Conservation (phyloP, 2,329 filamentous ascomycete species). For the Onygenales sp. region DNA sequence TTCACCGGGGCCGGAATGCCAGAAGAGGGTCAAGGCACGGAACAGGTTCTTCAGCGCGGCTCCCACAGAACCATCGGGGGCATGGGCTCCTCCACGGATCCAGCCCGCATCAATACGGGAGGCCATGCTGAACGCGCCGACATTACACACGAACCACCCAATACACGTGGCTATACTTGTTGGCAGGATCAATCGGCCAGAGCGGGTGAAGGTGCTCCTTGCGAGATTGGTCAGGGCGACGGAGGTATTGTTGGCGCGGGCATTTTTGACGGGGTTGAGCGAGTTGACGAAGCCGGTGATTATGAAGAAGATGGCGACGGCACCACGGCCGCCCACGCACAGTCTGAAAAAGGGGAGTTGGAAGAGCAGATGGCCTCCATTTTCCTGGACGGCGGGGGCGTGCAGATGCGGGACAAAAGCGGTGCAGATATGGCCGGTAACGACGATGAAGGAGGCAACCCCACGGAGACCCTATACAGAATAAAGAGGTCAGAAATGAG, state of each 20-base stretch:
- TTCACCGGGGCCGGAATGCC: slow-evolving; percentile 30
- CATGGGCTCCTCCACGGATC: slow-evolving; percentile 12
- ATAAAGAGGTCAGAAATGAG: background rate
- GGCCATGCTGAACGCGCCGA: slow-evolving; percentile 16
- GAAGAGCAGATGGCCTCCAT: slow-evolving; percentile 13
- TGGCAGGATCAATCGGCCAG: slow-evolving; percentile 17
- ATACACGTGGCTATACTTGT: slow-evolving; percentile 15
- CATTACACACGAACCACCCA: slow-evolving; percentile 18
- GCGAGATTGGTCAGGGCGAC: slow-evolving; percentile 16
- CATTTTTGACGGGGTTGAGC: slow-evolving; percentile 17
- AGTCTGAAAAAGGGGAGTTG: slow-evolving; percentile 20
- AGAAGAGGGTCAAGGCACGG: slow-evolving; percentile 16
- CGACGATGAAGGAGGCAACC: slow-evolving; percentile 33
- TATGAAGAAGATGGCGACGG: slow-evolving; percentile 21
- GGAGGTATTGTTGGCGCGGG: slow-evolving; percentile 14
- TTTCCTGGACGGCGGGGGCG: slow-evolving; percentile 19
- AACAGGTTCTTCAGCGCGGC: slow-evolving; percentile 12
- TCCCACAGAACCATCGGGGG: slow-evolving; percentile 10
- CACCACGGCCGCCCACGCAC: slow-evolving; percentile 14
- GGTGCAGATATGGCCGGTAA: slow-evolving; percentile 34
- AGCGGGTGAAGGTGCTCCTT: slow-evolving; percentile 15
- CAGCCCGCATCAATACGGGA: slow-evolving; percentile 15
- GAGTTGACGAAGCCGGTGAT: slow-evolving; percentile 24
- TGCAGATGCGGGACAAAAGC: slow-evolving; percentile 33
- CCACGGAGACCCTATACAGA: slow-evolving; percentile 31